Evolutionary conservation across 768 basidiomycete genomes (phyloP).

Genomic region (Lanmaoa pseudosensibilis): DNA sequence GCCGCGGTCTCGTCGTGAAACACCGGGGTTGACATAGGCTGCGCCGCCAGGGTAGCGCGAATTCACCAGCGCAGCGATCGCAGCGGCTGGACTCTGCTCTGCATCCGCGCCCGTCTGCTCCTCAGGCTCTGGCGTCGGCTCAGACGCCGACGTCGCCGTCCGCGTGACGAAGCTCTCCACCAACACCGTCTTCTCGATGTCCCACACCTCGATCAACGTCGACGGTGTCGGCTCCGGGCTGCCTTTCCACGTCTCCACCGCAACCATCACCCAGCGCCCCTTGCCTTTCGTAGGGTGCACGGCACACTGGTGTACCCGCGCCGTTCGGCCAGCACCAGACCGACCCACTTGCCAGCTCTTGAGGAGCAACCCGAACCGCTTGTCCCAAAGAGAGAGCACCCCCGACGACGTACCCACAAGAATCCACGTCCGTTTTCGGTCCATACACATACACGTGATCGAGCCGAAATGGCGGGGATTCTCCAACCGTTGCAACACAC

Average conservation of each 20-base stretch:
- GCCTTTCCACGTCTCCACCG: slow-evolving; percentile 55
- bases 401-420: slow-evolving; percentile 86
- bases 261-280: slow-evolving; percentile 89
- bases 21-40: slow-evolving; percentile 22
- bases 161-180: slow-evolving; percentile 79
- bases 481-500: slow-evolving; percentile 69
- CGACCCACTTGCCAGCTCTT: slow-evolving; percentile 83
- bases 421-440: slow-evolving; percentile 84
- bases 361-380: slow-evolving; percentile 86
- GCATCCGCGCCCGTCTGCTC: slow-evolving; percentile 54
- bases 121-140: slow-evolving; percentile 54
- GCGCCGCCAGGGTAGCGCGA: slow-evolving; percentile 49
- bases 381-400: slow-evolving; percentile 89
- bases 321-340: slow-evolving; percentile 49
- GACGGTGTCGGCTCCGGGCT: slow-evolving; percentile 43
- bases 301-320: slow-evolving; percentile 68
- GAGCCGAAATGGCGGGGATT: slow-evolving; percentile 86
- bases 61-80: slow-evolving; percentile 80
- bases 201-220: slow-evolving; percentile 82
- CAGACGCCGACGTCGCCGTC: slow-evolving; percentile 42
- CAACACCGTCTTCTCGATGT: slow-evolving; percentile 76
- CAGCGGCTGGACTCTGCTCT: slow-evolving; percentile 63
- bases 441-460: slow-evolving; percentile 81
- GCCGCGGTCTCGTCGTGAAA: slow-evolving; percentile 28
- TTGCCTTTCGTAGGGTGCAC: slow-evolving; percentile 86